phyloP scores from a whole-genome alignment of 1,139 yeast species.

The Yamadazyma kanchanaburiensis region DNA sequence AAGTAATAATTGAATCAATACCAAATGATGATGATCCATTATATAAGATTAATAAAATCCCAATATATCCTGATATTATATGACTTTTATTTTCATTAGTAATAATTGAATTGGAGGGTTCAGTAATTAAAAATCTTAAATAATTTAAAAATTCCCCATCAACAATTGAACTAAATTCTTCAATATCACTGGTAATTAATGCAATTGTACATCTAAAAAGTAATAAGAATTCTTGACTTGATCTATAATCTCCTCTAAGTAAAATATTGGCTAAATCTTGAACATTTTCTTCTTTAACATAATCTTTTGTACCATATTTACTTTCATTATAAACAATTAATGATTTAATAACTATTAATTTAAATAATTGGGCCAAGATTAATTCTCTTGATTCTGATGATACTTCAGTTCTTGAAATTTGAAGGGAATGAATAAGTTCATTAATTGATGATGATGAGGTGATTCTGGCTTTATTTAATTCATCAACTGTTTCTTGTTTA shows the following conservation, averaged over 20 bases:
- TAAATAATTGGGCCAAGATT: slow-evolving; percentile 49
- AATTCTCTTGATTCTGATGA: slow-evolving; percentile 49
- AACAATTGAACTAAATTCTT: slow-evolving; percentile 48
- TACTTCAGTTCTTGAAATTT: slow-evolving; percentile 40
- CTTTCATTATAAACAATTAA: slow-evolving; percentile 37
- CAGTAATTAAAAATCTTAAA: slow-evolving; percentile 31
- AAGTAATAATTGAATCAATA: slow-evolving; percentile 40
- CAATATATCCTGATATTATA: slow-evolving; percentile 43
- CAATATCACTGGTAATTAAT: slow-evolving; percentile 45
- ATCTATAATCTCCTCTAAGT: slow-evolving; percentile 31
- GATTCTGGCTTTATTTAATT: slow-evolving; percentile 33
- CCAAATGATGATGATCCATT: slow-evolving; percentile 51
- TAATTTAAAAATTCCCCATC: slow-evolving; percentile 36
- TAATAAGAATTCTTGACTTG: slow-evolving; percentile 42
- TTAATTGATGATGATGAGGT: slow-evolving; percentile 38
- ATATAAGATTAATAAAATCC: slow-evolving; percentile 41
- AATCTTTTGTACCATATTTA: slow-evolving; percentile 26
- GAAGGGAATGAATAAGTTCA: slow-evolving; percentile 39
- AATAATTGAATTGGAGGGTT: slow-evolving; percentile 29
- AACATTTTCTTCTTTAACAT: slow-evolving; percentile 36
- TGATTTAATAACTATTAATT: slow-evolving; percentile 44
- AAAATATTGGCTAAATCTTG: slow-evolving; percentile 31
- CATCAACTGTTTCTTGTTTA: slow-evolving; percentile 30
- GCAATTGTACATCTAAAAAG: slow-evolving; percentile 42
- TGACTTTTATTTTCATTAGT: slow-evolving; percentile 40